Conservation (phyloP, 2,329 filamentous ascomycete genomes). For the Sclerotinia subarctica region DNA sequence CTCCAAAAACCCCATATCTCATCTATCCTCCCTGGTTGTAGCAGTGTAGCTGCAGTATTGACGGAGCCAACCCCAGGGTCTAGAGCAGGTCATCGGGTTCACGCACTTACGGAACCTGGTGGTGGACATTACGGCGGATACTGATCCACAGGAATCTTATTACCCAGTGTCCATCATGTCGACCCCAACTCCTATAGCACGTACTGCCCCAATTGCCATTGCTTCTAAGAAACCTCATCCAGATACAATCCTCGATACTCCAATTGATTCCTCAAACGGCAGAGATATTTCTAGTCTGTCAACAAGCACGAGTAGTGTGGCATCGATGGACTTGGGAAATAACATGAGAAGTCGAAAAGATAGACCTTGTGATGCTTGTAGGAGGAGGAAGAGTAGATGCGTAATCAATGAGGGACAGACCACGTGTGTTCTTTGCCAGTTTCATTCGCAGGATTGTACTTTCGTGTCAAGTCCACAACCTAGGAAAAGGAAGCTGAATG, state of each 20-base stretch:
- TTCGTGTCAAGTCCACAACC: constrained; percentile 73
- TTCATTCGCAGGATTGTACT: constrained; percentile 75
- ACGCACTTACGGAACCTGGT: constrained; percentile 29
- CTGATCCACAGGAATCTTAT: constrained; percentile 29
- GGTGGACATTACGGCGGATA: constrained; percentile 8
- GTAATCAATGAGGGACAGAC: constrained; percentile 73
- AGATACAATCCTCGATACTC: constrained; percentile 30
- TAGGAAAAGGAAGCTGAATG: constrained; percentile 74
- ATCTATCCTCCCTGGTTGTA: constrained; percentile 23
- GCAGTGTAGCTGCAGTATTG: constrained; percentile 33
- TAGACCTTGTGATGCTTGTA: constrained; percentile 70
- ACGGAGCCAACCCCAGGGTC: constrained; percentile 30
- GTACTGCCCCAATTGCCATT: constrained; percentile 65
- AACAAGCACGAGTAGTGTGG: constrained; percentile 51
- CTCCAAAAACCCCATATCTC: constrained; percentile 23
- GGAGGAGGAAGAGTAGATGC: constrained; percentile 70
- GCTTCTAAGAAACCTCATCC: constrained; percentile 55
- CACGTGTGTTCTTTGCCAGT: constrained; percentile 72
- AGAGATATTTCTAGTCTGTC: constrained; percentile 43
- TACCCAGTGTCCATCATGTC: constrained; percentile 32
- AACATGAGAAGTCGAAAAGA: constrained; percentile 46
- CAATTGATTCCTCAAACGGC: constrained; percentile 27
- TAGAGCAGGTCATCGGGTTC: constrained; percentile 32
- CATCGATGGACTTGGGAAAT: constrained; percentile 49
- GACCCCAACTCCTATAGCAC: constrained; percentile 52